Conservation (phyloP, 1,284 basidiomycete genomes). For the Ceratobasidium sp. region DNA sequence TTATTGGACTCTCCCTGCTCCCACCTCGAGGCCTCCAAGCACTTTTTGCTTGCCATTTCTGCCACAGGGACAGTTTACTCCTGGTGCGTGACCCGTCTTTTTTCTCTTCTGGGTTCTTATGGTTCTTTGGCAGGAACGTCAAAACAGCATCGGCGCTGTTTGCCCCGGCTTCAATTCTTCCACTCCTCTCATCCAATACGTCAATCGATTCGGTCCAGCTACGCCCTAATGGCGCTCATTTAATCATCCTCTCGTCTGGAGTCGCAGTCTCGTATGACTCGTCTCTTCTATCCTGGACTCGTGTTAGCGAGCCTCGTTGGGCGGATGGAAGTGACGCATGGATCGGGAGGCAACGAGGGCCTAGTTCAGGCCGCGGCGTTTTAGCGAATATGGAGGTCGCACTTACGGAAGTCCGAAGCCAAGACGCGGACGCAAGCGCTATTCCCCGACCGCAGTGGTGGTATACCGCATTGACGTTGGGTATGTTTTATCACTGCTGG, state of each 20-base stretch:
- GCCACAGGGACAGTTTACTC: conserved; percentile 71
- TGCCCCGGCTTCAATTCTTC: conserved; percentile 65
- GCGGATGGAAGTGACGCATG: conserved; percentile 78
- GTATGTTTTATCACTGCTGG: background rate
- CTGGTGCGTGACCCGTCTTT: conserved; percentile 60
- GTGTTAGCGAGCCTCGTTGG: conserved; percentile 81
- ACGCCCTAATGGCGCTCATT: conserved; percentile 76
- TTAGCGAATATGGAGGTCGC: conserved; percentile 46
- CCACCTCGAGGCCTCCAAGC: conserved; percentile 68
- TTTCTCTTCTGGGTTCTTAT: conserved; percentile 23
- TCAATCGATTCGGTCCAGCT: conserved; percentile 66
- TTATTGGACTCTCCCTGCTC: conserved; percentile 74
- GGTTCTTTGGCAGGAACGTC: conserved; percentile 66
- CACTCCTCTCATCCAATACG: conserved; percentile 63
- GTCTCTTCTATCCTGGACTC: conserved; percentile 68
- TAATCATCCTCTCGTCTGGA: conserved; percentile 77
- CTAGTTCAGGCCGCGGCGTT: conserved; percentile 41
- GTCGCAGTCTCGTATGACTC: conserved; percentile 78
- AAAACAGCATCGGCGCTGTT: conserved; percentile 68
- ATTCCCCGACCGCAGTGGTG: conserved; percentile 68
- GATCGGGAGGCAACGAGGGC: conserved; percentile 65
- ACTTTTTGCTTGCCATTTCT: conserved; percentile 74
- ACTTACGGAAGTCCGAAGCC: conserved; percentile 44
- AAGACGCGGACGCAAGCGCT: conserved; percentile 29
- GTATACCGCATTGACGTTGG: conserved; percentile 73